Evolutionary conservation across 345 rosid species (phyloP).

Genomic region (Aquilaria malaccensis): DNA sequence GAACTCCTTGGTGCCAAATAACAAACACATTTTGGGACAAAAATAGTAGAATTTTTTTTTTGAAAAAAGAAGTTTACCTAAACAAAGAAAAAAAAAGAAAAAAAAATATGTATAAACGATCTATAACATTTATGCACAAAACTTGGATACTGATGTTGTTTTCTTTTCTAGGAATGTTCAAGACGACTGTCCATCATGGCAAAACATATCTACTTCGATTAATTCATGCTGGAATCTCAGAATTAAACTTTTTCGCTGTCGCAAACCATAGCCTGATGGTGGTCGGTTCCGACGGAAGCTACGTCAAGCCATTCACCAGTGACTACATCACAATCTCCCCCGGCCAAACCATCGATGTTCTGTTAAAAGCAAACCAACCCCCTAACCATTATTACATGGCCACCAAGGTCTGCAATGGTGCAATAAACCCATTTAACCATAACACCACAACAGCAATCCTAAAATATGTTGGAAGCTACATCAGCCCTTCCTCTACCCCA

Average conservation of each 20-base stretch:
- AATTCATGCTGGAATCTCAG: conserved; percentile 13
- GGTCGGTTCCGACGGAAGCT: conserved; percentile 20
- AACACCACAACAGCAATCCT: conserved; percentile 29
- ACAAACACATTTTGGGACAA: too few species aligned
- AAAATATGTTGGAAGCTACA: conserved; percentile 1
- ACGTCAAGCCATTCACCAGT: conserved; percentile 17
- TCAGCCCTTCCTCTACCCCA: conserved; percentile 6
- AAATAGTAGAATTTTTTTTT: too few species aligned
- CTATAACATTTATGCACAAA: neutral
- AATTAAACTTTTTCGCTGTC: conserved; percentile 17
- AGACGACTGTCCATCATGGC: conserved; percentile 3
- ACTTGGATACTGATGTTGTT: neutral
- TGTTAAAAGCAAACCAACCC: conserved; percentile 14
- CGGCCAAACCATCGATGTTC: conserved; percentile 22
- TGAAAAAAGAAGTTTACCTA: neutral
- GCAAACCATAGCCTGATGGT: conserved; percentile 20
- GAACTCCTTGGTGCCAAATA: too few species aligned
- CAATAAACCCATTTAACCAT: neutral
- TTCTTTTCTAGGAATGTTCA: neutral
- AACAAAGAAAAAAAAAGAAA: too few species aligned
- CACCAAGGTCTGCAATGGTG: neutral
- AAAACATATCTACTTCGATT: conserved; percentile 21
- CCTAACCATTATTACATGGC: conserved; percentile 23
- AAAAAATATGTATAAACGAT: neutral
- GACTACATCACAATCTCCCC: conserved; percentile 14